Percentiles rank a stretch among this genome's conserved stretches.
phyloP scores from a whole-genome alignment of 495 filamentous ascomycete species.

The Penicillium coffeae region DNA sequence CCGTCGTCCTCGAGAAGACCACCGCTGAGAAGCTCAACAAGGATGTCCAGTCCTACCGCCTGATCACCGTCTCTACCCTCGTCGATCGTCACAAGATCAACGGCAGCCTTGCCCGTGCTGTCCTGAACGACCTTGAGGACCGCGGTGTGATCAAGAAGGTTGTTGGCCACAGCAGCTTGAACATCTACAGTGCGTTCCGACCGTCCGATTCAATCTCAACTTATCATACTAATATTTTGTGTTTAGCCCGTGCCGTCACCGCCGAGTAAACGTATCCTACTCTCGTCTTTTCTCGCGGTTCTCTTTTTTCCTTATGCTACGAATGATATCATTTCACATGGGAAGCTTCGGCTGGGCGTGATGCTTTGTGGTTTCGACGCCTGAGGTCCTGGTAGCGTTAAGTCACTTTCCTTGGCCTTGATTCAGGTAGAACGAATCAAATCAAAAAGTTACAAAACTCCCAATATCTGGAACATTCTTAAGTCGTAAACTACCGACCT shows the following conservation, averaged over 20 bases:
- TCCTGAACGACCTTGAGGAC: conserved; percentile 92
- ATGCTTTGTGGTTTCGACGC: conserved; percentile 32
- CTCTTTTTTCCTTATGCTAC: conserved; percentile 36
- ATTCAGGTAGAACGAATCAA: conserved; percentile 31
- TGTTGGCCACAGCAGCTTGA: conserved; percentile 92
- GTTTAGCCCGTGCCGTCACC: conserved; percentile 45
- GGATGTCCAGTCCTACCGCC: conserved; percentile 99
- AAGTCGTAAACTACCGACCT: not conserved
- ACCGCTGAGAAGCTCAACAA: conserved; percentile 75
- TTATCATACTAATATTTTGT: conserved; percentile 18
- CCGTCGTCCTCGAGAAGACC: conserved; percentile 69
- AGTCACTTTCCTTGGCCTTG: conserved; percentile 26
- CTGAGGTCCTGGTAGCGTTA: conserved; percentile 31
- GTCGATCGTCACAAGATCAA: conserved; percentile 99
- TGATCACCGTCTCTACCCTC: conserved; percentile 97
- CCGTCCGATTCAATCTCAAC: not conserved
- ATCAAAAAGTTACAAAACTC: conserved; percentile 36
- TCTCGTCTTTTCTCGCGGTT: conserved; percentile 39
- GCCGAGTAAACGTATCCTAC: conserved; percentile 46
- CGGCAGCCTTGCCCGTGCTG: conserved; percentile 86
- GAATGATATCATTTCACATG: conserved; percentile 45
- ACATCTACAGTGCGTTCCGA: conserved; percentile 78
- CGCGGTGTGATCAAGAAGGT: conserved; percentile 98
- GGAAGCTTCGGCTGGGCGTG: conserved; percentile 40
- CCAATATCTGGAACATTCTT: conserved; percentile 1